phyloP scores from a whole-genome alignment of 2,329 filamentous ascomycete species.

The Boeremia exigua region DNA sequence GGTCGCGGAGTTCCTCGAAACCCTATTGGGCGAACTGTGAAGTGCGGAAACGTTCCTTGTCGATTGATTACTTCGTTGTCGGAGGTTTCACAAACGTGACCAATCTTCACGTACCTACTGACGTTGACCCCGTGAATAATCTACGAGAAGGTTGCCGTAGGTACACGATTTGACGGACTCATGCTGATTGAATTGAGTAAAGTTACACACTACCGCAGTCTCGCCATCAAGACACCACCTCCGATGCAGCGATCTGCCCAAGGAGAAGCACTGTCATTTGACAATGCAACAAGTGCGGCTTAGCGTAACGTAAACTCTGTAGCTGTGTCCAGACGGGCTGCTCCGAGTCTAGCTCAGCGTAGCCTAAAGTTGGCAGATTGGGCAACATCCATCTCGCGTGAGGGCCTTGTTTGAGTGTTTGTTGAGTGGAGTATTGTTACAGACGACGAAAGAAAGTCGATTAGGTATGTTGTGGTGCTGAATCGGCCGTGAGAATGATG shows the following conservation, averaged over 20 bases:
- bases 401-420: not conserved
- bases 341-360: not conserved
- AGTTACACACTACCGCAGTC: slow-evolving; percentile 2
- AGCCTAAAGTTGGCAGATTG: slow-evolving; percentile 1
- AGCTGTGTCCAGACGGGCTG: not conserved
- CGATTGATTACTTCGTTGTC: not conserved
- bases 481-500: not conserved
- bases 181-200: slow-evolving; percentile 4
- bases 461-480: slow-evolving; percentile 1
- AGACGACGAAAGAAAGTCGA: not conserved
- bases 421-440: slow-evolving; percentile 17
- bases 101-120: not conserved
- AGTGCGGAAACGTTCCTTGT: slow-evolving; percentile 7
- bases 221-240: not conserved
- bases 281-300: not conserved
- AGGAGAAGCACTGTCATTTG: not conserved
- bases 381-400: not conserved
- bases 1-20: slow-evolving; percentile 15
- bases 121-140: not conserved
- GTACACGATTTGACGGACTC: not conserved
- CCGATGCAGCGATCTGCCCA: not conserved
- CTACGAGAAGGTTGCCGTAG: not conserved
- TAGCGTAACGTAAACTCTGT: not conserved
- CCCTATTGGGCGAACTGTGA: slow-evolving; percentile 3
- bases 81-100: not conserved